A percentile compares a stretch with the other conserved stretches of the same genome.
Evolutionary conservation across 306 rosid genomes (phyloP).

Genomic region (Prunus mume): DNA sequence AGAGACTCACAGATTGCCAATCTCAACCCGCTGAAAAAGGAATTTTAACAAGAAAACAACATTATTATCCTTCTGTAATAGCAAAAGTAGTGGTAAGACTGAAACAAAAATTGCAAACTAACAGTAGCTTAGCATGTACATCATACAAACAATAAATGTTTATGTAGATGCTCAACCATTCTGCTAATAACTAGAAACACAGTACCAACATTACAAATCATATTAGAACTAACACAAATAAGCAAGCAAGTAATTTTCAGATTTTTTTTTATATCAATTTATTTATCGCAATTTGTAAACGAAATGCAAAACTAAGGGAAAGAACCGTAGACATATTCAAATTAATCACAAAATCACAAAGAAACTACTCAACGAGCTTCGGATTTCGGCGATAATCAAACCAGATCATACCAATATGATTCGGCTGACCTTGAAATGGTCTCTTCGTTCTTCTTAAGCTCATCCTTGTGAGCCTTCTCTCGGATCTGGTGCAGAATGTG

Average conservation of each 20-base stretch:
- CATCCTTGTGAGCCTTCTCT: constrained; percentile 82
- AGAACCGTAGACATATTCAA: no score
- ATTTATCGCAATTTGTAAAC: no score
- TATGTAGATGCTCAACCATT: not conserved
- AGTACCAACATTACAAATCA: constrained; percentile 64
- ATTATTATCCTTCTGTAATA: no score
- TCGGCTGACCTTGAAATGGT: constrained; percentile 67
- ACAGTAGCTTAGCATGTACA: not conserved
- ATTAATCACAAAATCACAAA: not conserved
- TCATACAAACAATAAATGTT: not conserved
- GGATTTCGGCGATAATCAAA: not conserved
- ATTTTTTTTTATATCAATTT: no score
- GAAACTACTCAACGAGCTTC: not conserved
- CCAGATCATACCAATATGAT: not conserved
- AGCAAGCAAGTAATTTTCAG: no score
- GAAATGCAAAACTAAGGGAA: no score
- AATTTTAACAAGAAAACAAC: not conserved
- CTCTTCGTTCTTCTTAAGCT: constrained; percentile 88
- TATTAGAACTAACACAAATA: no score
- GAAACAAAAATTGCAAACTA: not conserved
- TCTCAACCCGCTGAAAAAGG: not conserved
- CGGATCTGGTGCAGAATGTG: constrained; percentile 52
- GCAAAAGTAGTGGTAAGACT: not conserved
- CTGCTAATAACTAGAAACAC: constrained; percentile 1
- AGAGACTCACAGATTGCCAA: no score